Evolutionary conservation across 2,329 filamentous ascomycete species (phyloP), one percentile per base, ranked within the genome.

Genomic region (Volutella citrinella): DNA sequence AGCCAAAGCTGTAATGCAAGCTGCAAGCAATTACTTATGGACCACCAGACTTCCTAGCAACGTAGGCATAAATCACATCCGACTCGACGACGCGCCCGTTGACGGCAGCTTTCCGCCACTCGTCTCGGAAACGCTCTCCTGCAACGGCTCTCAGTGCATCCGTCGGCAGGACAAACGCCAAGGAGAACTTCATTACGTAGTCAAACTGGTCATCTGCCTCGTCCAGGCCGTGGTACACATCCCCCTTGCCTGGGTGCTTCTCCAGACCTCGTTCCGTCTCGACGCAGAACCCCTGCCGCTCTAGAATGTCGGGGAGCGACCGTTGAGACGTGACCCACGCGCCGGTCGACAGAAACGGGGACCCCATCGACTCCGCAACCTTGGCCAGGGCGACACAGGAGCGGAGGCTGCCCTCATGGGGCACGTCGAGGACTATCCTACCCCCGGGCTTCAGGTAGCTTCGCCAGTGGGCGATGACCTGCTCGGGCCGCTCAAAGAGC

Each of bases 1-100:
- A 57, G 36, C 61, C 72, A 1, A 76, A 66, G 50, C 65, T 78
- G 15, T 60, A 30, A 39, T 10, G 19, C 6, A n/a, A n/a, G 10
- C 19, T 8, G 15, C 15, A 19, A 19, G 14, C 10, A 10, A 9
- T 17, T 13, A 18, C 11, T 16, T 16, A 12, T 8, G 19, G 7
- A 19, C 19, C 19, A 40, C 12, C 52, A 23, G 19, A 4, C 17
- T 45, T 47, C 14, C 44, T 45, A 10, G 56, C 55, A 19, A 60
- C 36, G 36, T 63, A 60, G 25, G 56, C 36, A 32, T 63, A 61
- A 5, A 56, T 27, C 8, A 40, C 40, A 31, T 60, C 54, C 10
- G 48, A 50, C 12, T 46, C 43, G 29, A 54, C 41, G 13, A 61
- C 41, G 38, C 46, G 51, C 11, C 54, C 54, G 35, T 60, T 37